Evolutionary conservation across 2,329 filamentous ascomycete species (phyloP), one percentile per base, ranked within the genome.

Genomic region (Trichocomaceae sp.): DNA sequence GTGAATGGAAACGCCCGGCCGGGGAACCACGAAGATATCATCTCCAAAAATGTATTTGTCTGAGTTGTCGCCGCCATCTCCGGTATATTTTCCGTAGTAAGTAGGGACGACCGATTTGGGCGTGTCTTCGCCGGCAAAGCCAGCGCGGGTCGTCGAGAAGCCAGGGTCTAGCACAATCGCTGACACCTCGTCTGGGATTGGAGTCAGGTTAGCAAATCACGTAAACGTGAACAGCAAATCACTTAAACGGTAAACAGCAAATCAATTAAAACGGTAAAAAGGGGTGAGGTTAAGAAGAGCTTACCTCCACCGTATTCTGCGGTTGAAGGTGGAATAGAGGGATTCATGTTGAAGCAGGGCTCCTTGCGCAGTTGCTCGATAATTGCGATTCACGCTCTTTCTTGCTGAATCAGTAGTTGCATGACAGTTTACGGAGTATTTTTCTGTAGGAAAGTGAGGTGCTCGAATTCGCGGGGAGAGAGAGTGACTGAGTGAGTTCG

Each of bases 71-170:
- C n/a, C n/a, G n/a, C n/a, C n/a, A 22, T 74, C 75, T 45, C 78
- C 72, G 54, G 75, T 75, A 59, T 75, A 73, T 71, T 79, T 77
- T 58, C 88, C 91, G 75, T 99, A 99, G 75, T 87, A 90, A 45
- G 90, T 93, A 26, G 92, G 91, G 56, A 95, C 81, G 55, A 97
- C 85, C 29, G 89, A 90, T 77, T 97, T 97, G 63, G 93, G 93
- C 0, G 90, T 87, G 75, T 99, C 93, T 81, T 99, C 95, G 68
- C 95, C 93, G 12, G 95, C 95, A 68, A 97, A 99, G 56, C 93
- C 93, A 57, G 91, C 93, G 73, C 95, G 90, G 41, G 88, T 91
- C 63, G 84, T 86, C 67, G 88, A 89, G 76, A 90, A 96, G 59
- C 95, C 93, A 2, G 93, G 88, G 69, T 99, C 93, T 68, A 99